These are phyloP conservation scores for Flueggea neowawraea DNA, from an alignment of 441 rosid genomes.

Conservation along the genomic window DNA sequence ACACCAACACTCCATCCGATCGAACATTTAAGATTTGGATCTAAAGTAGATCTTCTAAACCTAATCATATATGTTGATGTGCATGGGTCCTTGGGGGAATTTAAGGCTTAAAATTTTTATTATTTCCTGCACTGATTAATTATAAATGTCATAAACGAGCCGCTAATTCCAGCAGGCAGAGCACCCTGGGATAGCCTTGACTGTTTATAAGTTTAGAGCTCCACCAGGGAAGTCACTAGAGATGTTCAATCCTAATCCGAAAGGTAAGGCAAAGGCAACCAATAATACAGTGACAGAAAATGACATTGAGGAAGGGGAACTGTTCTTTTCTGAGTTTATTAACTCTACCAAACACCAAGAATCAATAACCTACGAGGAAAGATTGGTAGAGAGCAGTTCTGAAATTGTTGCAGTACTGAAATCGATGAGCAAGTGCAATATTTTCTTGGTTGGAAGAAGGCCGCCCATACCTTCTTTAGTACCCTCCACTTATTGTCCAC, in stretches of 20 bases:
- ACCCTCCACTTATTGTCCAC: constrained; percentile 47
- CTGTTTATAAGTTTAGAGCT: constrained; percentile 40
- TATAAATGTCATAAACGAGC: no score
- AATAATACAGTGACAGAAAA: not conserved
- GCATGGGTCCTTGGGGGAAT: no score
- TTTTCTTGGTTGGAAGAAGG: constrained; percentile 61
- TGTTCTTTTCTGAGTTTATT: constrained; percentile 30
- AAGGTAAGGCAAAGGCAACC: not conserved
- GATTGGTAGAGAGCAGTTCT: constrained; percentile 27
- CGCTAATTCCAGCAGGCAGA: no score
- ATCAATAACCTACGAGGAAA: constrained; percentile 49
- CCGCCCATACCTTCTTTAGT: constrained; percentile 45
- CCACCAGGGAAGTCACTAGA: constrained; percentile 29
- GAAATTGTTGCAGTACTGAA: constrained; percentile 39
- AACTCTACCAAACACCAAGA: constrained; percentile 15
- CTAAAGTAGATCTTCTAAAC: no score
- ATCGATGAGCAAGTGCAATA: constrained; percentile 44
- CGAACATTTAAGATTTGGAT: no score
- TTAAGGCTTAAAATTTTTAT: no score
- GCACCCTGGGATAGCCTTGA: constrained; percentile 72
- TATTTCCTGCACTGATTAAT: no score
- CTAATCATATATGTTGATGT: no score
- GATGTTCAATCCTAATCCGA: constrained; percentile 21
- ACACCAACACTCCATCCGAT: no score
- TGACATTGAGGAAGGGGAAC: constrained; percentile 17